Evolutionary conservation across 1,284 basidiomycete genomes (phyloP).

Genomic region (Veloboletus limbatus): DNA sequence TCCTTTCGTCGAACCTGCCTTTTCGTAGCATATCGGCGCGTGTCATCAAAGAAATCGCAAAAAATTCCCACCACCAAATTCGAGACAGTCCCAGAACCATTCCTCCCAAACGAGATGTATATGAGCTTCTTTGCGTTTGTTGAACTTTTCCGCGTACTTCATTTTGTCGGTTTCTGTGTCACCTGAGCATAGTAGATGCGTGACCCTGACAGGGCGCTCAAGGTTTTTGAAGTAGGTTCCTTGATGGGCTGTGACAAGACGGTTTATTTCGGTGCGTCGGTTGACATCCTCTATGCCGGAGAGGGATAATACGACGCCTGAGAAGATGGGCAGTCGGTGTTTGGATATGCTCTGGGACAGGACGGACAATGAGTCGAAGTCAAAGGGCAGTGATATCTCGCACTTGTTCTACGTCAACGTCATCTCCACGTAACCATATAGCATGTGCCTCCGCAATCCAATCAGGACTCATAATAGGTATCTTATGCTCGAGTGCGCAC

Average conservation of each 20-base stretch:
- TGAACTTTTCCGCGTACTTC: slow-evolving; percentile 66
- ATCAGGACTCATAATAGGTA: slow-evolving; percentile 68
- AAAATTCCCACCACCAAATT: slow-evolving; percentile 53
- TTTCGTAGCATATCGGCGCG: slow-evolving; percentile 2
- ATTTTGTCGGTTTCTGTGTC: slow-evolving; percentile 60
- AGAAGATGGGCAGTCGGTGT: slow-evolving; percentile 66
- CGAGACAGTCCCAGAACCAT: slow-evolving; percentile 81
- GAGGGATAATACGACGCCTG: slow-evolving; percentile 56
- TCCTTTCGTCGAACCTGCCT: slow-evolving; percentile 50
- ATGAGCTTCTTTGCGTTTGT: slow-evolving; percentile 56
- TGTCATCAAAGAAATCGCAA: not conserved
- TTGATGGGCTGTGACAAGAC: slow-evolving; percentile 48
- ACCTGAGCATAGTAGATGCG: slow-evolving; percentile 60
- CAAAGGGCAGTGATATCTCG: slow-evolving; percentile 20
- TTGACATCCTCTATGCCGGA: slow-evolving; percentile 63
- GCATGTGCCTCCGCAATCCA: slow-evolving; percentile 71
- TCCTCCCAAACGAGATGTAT: slow-evolving; percentile 80
- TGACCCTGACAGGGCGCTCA: slow-evolving; percentile 65
- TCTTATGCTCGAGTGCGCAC: slow-evolving; percentile 72
- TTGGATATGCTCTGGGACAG: slow-evolving; percentile 45
- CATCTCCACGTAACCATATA: slow-evolving; percentile 74
- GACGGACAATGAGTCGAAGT: slow-evolving; percentile 11
- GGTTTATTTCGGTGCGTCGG: slow-evolving; percentile 55
- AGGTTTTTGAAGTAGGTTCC: slow-evolving; percentile 61
- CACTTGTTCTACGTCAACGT: slow-evolving; percentile 58